Conservation (phyloP, 768 basidiomycete species). For the Kwoniella europaea region DNA sequence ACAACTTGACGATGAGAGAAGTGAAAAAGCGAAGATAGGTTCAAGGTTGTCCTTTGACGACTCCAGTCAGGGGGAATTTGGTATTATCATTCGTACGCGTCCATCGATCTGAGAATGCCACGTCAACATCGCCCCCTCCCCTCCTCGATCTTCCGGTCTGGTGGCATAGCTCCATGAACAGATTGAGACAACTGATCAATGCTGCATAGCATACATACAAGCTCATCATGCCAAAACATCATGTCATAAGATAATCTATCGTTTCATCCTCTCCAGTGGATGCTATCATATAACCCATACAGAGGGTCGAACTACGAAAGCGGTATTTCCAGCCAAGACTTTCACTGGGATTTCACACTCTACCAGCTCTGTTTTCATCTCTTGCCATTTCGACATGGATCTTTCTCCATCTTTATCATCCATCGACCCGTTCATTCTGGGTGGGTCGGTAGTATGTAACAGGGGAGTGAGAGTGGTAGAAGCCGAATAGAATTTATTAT, state of each 20-base stretch:
- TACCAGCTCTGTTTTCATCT: constrained; percentile 79
- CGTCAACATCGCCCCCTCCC: neutral
- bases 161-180: too few species aligned
- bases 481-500: constrained; percentile 64
- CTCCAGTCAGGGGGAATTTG: neutral
- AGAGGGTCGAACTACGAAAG: constrained; percentile 62
- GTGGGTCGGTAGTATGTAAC: constrained; percentile 16
- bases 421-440: neutral
- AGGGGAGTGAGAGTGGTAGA: constrained; percentile 56
- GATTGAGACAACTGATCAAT: too few species aligned
- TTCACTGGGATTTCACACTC: constrained; percentile 90
- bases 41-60: neutral
- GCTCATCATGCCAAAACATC: too few species aligned
- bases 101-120: neutral
- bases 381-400: constrained; percentile 64
- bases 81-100: neutral
- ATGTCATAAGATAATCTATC: neutral
- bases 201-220: neutral
- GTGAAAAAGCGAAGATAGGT: neutral
- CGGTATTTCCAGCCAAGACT: constrained; percentile 88
- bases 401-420: neutral
- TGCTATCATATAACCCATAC: constrained; percentile 20
- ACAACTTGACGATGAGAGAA: neutral
- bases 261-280: neutral
- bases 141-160: too few species aligned